phyloP scores from a whole-genome alignment of 139 green algal species.

The Micromonas commoda region DNA sequence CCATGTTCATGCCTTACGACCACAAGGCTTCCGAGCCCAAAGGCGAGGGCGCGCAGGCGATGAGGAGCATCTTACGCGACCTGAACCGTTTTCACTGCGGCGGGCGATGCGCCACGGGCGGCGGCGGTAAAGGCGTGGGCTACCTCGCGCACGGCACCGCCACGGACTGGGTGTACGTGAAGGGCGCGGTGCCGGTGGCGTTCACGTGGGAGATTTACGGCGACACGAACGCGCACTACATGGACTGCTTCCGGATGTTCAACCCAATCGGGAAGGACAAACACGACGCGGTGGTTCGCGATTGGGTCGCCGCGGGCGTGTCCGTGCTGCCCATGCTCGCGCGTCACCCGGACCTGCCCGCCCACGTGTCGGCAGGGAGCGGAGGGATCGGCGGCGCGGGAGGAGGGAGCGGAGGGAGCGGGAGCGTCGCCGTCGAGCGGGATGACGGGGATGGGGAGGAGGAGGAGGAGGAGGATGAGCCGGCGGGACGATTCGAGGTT shows the following conservation, averaged over 20 bases:
- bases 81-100: conserved; percentile 64
- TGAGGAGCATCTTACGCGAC: conserved; percentile 51
- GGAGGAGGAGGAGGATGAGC: no score
- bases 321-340: background rate
- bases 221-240: conserved; percentile 46
- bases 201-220: conserved; percentile 82
- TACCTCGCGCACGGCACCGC: conserved; percentile 93
- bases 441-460: no score
- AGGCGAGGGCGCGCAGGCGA: conserved; percentile 20
- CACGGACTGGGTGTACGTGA: conserved; percentile 90
- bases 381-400: no score
- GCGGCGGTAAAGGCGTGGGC: conserved; percentile 82
- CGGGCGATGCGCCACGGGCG: conserved; percentile 65
- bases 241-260: conserved; percentile 97
- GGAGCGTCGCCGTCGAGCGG: no score
- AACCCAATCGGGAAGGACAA: conserved; percentile 65
- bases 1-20: conserved; percentile 93
- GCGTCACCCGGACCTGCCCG: background rate
- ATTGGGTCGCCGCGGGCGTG: conserved; percentile 4
- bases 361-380: background rate
- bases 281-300: conserved; percentile 36
- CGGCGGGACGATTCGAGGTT: no score
- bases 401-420: no score
- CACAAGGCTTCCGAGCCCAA: conserved; percentile 50
- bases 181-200: conserved; percentile 61